Evolutionary conservation across 1,284 basidiomycete species (phyloP).

Genomic region (Rhodotorula sp.): DNA sequence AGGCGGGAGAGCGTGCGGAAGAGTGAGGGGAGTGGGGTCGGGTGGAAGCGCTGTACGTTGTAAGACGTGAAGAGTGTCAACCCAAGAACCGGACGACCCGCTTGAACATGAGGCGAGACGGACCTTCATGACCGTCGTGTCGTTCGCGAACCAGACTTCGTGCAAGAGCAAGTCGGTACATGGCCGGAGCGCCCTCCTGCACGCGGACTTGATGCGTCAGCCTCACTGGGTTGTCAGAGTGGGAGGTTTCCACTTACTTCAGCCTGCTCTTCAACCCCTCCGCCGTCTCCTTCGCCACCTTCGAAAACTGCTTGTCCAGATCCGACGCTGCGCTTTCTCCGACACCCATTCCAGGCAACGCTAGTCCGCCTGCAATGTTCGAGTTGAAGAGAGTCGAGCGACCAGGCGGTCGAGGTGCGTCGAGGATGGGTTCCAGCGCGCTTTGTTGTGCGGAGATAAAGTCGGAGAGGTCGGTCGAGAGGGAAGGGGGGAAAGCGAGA

Average conservation of each 20-base stretch:
- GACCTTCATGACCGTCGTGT: constrained; percentile 27
- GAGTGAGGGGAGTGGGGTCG: constrained; percentile 11
- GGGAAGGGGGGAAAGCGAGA: too few relatives aligned
- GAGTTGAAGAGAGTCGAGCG: constrained; percentile 28
- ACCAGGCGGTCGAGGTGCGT: constrained; percentile 5
- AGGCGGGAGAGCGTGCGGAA: constrained; percentile 6
- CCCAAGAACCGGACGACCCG: not conserved
- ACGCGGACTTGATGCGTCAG: not conserved
- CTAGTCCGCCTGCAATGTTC: constrained; percentile 17
- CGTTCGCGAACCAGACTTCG: constrained; percentile 32
- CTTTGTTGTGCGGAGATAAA: not conserved
- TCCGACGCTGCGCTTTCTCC: not conserved
- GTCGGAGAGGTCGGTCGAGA: not conserved
- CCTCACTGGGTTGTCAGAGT: too few relatives aligned
- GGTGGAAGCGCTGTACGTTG: constrained; percentile 25
- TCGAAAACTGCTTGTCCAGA: constrained; percentile 25
- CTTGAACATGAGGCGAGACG: not conserved
- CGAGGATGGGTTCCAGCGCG: constrained; percentile 7
- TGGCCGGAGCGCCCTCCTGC: constrained; percentile 17
- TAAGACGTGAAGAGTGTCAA: not conserved
- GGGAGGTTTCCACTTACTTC: constrained; percentile 6
- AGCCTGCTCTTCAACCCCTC: constrained; percentile 13
- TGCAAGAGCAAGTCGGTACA: constrained; percentile 17
- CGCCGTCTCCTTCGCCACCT: constrained; percentile 15
- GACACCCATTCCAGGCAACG: not conserved